Conservation (phyloP, 306 rosid genomes). For the Coriaria nepalensis region DNA sequence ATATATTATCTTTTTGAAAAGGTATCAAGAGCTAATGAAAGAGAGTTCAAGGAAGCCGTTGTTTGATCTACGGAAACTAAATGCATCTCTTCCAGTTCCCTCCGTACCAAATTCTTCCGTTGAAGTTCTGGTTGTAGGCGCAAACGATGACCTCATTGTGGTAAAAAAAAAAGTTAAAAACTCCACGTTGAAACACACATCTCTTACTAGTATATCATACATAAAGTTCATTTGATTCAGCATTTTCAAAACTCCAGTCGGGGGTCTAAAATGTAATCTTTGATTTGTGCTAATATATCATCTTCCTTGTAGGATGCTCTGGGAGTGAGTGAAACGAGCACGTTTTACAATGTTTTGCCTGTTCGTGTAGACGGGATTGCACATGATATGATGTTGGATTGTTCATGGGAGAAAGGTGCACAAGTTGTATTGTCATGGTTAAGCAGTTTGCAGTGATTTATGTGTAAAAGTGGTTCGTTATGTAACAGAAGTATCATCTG, state of each 20-base stretch:
- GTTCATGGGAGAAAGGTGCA: slow-evolving; percentile 69
- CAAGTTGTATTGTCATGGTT: slow-evolving; percentile 56
- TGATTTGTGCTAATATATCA: background rate
- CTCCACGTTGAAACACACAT: background rate
- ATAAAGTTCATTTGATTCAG: background rate
- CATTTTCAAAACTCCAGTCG: background rate
- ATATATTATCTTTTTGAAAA: slow-evolving; percentile 16
- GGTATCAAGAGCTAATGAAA: slow-evolving; percentile 82
- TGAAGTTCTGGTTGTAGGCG: slow-evolving; percentile 65
- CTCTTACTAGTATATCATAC: background rate
- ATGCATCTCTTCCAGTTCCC: slow-evolving; percentile 83
- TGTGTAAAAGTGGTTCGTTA: too few species aligned
- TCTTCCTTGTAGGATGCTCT: slow-evolving; percentile 32
- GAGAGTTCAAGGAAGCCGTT: slow-evolving; percentile 90
- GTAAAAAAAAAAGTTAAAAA: slow-evolving; percentile 25
- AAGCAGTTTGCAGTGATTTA: slow-evolving; percentile 12
- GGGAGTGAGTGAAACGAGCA: slow-evolving; percentile 64
- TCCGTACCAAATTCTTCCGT: slow-evolving; percentile 33
- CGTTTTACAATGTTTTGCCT: slow-evolving; percentile 51
- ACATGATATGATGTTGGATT: slow-evolving; percentile 85
- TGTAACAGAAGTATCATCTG: too few species aligned
- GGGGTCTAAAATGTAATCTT: background rate
- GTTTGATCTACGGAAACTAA: slow-evolving; percentile 77
- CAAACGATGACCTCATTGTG: slow-evolving; percentile 75
- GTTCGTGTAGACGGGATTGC: slow-evolving; percentile 46